Conservation (phyloP, 2,329 filamentous ascomycete genomes). For the Dactylellina cionopaga region DNA sequence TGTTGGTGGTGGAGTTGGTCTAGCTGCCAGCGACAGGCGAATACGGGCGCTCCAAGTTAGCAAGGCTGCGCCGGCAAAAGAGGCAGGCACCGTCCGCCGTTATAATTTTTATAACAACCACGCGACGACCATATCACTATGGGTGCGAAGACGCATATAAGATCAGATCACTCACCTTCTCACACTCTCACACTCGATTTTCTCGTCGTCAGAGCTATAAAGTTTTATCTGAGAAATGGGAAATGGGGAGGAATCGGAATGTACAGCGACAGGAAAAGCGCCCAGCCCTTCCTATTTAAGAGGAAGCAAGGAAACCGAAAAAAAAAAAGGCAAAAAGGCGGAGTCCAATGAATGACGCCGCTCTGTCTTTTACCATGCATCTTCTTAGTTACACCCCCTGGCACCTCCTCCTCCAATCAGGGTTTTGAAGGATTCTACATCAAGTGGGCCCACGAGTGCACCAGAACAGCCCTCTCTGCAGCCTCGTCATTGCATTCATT, state of each 20-base stretch:
- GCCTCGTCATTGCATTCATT: conserved; percentile 44
- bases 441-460: background rate
- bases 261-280: no score
- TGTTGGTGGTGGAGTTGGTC: background rate
- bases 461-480: conserved; percentile 5
- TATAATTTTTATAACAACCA: no score
- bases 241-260: background rate
- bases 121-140: no score
- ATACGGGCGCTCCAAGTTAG: conserved; percentile 2
- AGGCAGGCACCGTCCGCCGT: no score
- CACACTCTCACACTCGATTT: no score
- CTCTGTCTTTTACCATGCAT: background rate
- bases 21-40: background rate
- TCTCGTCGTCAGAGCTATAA: no score
- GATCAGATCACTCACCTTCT: no score
- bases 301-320: no score
- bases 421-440: conserved; percentile 14
- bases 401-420: conserved; percentile 12
- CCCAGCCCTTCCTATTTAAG: no score
- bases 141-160: no score
- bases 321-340: no score
- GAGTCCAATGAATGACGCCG: conserved; percentile 3
- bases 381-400: background rate
- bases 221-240: no score
- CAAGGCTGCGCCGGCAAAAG: background rate